Base-by-base conservation (phyloP, 805 yeast genomes). In the Pichia sporocuriosa region DNA sequence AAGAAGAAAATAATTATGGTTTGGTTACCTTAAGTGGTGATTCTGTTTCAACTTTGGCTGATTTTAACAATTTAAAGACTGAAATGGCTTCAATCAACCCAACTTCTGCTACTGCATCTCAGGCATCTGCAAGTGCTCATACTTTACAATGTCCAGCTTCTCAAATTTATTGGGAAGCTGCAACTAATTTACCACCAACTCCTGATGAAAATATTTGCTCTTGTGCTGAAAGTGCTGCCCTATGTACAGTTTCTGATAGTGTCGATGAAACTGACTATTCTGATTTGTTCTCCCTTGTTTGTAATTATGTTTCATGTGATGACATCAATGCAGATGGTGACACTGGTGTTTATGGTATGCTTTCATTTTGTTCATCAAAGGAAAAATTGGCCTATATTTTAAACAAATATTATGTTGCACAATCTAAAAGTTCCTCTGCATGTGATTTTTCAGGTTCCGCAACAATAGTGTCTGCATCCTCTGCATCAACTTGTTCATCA, bases 1-100 rank as follows among this genome's bases (percentile, higher is more conserved):
- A 87, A 69, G 96, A 86, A 65, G 79, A 65, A 35, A 87, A 87
- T 65, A 62, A 84, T 51, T 86, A 85, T 59, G 96, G 96, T 47
- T 72, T 86, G 47, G 94, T 86, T 21, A 56, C 79, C 25, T 65
- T 82, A 37, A 56, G 54, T 21, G 72, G 65, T 55, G 54, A 51
- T 37, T 26, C 48, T 15, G 87, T 83, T 40, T 63, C 69, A 20
- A 83, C 89, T 6, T 58, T 81, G 53, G 65, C 56, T 6, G 93
- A 84, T 65, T 84, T 68, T 70, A 60, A 56, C 58, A 52, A 76
- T 70, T 67, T 77, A 61, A 66, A 73, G 57, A 63, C 74, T 22
- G 74, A 79, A 59, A 58, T 83, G 44, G 75, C 68, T 29, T 49
- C 61, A 25, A 65, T 80, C 50, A 54, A 72, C 26, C 87, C 88